Conservation (phyloP, 2,329 filamentous ascomycete genomes). For the Neonectria faginata region DNA sequence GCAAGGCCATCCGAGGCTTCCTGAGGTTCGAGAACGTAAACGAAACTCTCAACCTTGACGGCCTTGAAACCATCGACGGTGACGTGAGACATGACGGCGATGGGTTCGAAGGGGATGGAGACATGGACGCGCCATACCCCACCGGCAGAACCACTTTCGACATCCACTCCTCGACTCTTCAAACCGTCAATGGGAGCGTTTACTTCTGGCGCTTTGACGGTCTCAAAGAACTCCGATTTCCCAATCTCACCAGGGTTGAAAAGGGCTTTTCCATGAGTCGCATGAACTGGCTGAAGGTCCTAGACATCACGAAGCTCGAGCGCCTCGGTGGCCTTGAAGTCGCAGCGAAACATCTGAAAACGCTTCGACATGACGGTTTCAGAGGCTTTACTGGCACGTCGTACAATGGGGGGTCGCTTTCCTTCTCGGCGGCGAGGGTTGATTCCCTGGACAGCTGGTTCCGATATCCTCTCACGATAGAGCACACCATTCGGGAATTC, state of each 20-base stretch:
- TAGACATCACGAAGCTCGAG: slow-evolving; percentile 22
- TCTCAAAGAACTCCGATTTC: slow-evolving; percentile 13
- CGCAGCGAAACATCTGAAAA: slow-evolving; percentile 7
- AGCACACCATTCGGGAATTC: neutral
- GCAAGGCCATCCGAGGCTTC: slow-evolving; percentile 12
- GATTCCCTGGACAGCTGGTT: slow-evolving; percentile 22
- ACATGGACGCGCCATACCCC: neutral
- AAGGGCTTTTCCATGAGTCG: neutral
- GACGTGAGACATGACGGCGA: neutral
- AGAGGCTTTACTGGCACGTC: slow-evolving; percentile 10
- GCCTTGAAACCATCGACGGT: slow-evolving; percentile 16
- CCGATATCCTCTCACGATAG: slow-evolving; percentile 11
- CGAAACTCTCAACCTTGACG: slow-evolving; percentile 18
- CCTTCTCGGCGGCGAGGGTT: neutral
- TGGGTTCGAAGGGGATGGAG: neutral
- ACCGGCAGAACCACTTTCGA: neutral
- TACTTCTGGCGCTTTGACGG: slow-evolving; percentile 5
- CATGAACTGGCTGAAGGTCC: slow-evolving; percentile 8
- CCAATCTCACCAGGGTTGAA: slow-evolving; percentile 19
- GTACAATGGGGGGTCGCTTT: neutral
- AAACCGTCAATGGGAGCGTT: neutral
- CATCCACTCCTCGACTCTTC: slow-evolving; percentile 16
- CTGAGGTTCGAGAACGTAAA: neutral
- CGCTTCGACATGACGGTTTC: slow-evolving; percentile 16
- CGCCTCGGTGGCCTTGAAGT: neutral